These are phyloP conservation scores for Elsinoe australis DNA, from an alignment of 2,329 filamentous ascomycete genomes.

Conservation along the genomic window DNA sequence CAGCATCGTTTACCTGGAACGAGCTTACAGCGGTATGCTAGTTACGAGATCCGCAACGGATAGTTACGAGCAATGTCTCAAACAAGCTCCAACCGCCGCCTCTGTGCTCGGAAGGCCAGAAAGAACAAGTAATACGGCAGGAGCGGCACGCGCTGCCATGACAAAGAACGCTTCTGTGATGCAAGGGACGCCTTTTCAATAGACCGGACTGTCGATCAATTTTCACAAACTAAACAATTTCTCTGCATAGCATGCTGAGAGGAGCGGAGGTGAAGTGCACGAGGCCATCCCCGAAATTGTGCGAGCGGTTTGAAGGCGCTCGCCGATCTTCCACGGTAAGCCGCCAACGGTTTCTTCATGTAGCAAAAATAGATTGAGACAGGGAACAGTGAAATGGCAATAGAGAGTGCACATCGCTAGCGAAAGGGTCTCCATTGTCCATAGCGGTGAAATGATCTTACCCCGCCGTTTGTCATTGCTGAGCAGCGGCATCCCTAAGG, in stretches of 20 bases:
- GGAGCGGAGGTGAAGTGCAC: too few relatives aligned
- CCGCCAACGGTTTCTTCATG: neutral
- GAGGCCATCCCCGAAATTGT: slow-evolving; percentile 1
- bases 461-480: neutral
- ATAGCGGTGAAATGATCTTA: slow-evolving; percentile 5
- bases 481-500: neutral
- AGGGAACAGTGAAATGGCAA: slow-evolving; percentile 2
- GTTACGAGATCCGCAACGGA: slow-evolving; percentile 3
- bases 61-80: slow-evolving; percentile 2
- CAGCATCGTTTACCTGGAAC: slow-evolving; percentile 4
- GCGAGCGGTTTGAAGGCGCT: neutral
- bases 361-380: slow-evolving; percentile 14
- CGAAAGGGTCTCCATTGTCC: neutral
- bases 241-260: too few relatives aligned
- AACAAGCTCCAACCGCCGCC: slow-evolving; percentile 14
- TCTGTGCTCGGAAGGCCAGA: neutral
- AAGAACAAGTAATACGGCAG: neutral
- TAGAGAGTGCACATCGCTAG: slow-evolving; percentile 6
- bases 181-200: slow-evolving; percentile 12
- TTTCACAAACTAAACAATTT: too few relatives aligned
- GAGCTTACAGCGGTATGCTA: slow-evolving; percentile 3
- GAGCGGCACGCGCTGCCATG: slow-evolving; percentile 1
- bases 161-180: slow-evolving; percentile 5
- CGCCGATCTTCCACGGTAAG: slow-evolving; percentile 10
- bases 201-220: slow-evolving; percentile 7